A percentile compares a stretch with the other conserved stretches of the same genome.
Conservation (phyloP, 2,329 filamentous ascomycete species). For the Calonectria montana region DNA sequence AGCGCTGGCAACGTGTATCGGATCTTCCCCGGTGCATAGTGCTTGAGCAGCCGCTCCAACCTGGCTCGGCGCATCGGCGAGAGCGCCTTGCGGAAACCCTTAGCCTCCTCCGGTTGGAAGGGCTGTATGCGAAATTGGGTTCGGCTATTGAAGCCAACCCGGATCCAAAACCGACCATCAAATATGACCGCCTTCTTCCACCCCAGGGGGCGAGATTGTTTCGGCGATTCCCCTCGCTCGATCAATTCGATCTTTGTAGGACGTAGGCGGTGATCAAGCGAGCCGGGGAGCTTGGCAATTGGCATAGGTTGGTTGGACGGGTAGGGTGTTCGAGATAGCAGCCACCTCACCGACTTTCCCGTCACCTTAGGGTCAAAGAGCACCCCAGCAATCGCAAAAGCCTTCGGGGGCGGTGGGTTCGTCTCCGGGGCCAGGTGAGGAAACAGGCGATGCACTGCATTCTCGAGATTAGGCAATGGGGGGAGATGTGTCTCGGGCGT, state of each 20-base stretch:
- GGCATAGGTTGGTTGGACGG: conserved; percentile 50
- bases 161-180: conserved; percentile 73
- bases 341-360: conserved; percentile 50
- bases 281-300: conserved; percentile 37
- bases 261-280: conserved; percentile 31
- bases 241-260: conserved; percentile 16
- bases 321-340: conserved; percentile 60
- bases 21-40: conserved; percentile 65
- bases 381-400: conserved; percentile 55
- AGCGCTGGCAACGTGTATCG: conserved; percentile 67
- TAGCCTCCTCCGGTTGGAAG: conserved; percentile 56
- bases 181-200: conserved; percentile 56
- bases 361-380: conserved; percentile 49
- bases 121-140: conserved; percentile 58
- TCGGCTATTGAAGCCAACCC: conserved; percentile 56
- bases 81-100: conserved; percentile 61
- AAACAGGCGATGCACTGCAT: conserved; percentile 60
- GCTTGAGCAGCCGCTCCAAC: conserved; percentile 58
- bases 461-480: conserved; percentile 57
- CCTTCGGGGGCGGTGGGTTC: conserved; percentile 43
- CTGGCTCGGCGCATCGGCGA: conserved; percentile 41
- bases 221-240: conserved; percentile 14
- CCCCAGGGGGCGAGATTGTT: conserved; percentile 43
- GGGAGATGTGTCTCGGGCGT: conserved; percentile 60
- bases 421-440: conserved; percentile 52